These are phyloP conservation scores for Smittium culicis DNA, from an alignment of 371 early-diverging fungal genomes.

Conservation along the genomic window DNA sequence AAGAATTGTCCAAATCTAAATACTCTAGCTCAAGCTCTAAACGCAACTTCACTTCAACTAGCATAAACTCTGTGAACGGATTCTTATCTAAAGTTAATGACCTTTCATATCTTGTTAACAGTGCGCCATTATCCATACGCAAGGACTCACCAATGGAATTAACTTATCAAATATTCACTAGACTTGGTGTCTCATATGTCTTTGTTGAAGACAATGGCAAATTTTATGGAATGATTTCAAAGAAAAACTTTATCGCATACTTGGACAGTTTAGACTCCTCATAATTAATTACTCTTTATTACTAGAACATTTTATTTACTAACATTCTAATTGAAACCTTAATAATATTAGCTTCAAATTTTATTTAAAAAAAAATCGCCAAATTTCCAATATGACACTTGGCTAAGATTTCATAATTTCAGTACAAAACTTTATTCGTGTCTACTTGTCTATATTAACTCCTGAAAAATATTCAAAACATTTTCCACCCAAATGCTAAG, in stretches of 20 bases:
- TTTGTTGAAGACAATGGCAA: constrained; percentile 34
- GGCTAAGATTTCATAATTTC: no score
- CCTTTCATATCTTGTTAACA: constrained; percentile 60
- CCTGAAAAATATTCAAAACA: no score
- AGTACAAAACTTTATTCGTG: no score
- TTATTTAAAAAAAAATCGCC: no score
- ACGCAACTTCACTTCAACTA: not conserved
- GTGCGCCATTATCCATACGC: constrained; percentile 66
- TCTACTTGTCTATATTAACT: no score
- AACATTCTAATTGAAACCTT: no score
- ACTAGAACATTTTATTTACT: no score
- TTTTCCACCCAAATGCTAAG: no score
- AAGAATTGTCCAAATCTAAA: not conserved
- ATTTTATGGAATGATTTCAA: constrained; percentile 40
- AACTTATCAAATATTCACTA: constrained; percentile 73
- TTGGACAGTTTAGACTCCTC: constrained; percentile 30
- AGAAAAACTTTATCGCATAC: constrained; percentile 40
- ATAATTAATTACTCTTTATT: constrained; percentile 18
- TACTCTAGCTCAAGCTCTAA: not conserved
- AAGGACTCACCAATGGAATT: constrained; percentile 66
- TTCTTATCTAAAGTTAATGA: constrained; percentile 32
- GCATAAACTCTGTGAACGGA: constrained; percentile 10
- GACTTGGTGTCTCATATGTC: constrained; percentile 47
- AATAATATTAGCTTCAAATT: no score
- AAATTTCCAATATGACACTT: no score